Evolutionary conservation across 2,329 filamentous ascomycete species (phyloP).

Genomic region (Myriosclerotinia duriaeana): DNA sequence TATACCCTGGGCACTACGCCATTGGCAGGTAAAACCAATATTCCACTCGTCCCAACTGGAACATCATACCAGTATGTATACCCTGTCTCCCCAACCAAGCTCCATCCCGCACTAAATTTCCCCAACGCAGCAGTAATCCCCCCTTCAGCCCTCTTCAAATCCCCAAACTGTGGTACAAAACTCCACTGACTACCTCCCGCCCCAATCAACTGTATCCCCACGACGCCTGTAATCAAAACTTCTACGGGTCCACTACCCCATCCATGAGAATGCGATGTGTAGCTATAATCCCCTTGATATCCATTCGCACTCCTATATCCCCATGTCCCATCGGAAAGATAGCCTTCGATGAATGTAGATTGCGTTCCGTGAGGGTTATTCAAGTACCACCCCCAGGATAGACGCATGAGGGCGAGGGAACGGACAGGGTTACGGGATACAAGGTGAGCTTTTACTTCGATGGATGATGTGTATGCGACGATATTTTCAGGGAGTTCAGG

Average conservation of each 20-base stretch:
- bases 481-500: conserved; percentile 58
- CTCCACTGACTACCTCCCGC: conserved; percentile 43
- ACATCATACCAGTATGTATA: conserved; percentile 28
- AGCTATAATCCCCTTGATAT: conserved; percentile 48
- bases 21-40: conserved; percentile 19
- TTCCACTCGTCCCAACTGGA: conserved; percentile 29
- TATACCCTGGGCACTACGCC: background rate
- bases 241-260: conserved; percentile 49
- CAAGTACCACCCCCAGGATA: conserved; percentile 62
- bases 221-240: conserved; percentile 46
- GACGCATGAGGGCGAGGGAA: conserved; percentile 55
- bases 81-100: conserved; percentile 14
- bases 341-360: conserved; percentile 60
- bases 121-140: conserved; percentile 46
- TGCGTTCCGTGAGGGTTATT: conserved; percentile 56
- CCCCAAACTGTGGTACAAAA: conserved; percentile 45
- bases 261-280: conserved; percentile 51
- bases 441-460: conserved; percentile 60
- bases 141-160: conserved; percentile 44
- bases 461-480: conserved; percentile 56
- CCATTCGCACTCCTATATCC: conserved; percentile 54
- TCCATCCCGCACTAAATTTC: conserved; percentile 42
- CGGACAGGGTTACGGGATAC: conserved; percentile 48
- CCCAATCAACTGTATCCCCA: conserved; percentile 45
- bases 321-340: conserved; percentile 55